A percentile compares a stretch with the other conserved stretches of the same genome.
These are phyloP conservation scores for Mucor velutinosus DNA, from an alignment of 371 early-diverging fungal species.

Conservation along the genomic window DNA sequence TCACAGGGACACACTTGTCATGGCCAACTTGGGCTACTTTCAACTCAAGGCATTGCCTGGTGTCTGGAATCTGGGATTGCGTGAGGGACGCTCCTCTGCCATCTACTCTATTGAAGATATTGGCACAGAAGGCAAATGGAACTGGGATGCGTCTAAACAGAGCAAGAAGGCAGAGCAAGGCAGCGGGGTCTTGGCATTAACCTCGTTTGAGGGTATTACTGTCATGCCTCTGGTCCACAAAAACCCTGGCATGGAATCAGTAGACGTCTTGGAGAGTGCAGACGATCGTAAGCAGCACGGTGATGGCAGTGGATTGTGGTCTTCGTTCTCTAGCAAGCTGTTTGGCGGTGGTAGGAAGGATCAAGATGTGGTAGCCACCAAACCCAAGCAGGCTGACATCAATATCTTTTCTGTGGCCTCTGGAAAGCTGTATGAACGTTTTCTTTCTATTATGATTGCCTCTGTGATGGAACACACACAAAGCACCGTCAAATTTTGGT, in stretches of 20 bases:
- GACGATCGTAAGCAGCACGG: conserved; percentile 20
- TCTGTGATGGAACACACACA: conserved; percentile 87
- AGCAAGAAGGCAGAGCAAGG: conserved; percentile 14
- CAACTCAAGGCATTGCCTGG: conserved; percentile 94
- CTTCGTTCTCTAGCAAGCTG: conserved; percentile 29
- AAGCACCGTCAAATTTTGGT: conserved; percentile 94
- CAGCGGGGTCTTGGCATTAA: conserved; percentile 55
- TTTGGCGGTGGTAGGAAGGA: conserved; percentile 20
- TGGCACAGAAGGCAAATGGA: conserved; percentile 56
- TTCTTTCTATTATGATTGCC: conserved; percentile 95
- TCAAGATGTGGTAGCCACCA: conserved; percentile 2
- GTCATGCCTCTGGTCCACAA: conserved; percentile 78
- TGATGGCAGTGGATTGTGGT: conserved; percentile 52
- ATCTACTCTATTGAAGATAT: conserved; percentile 75
- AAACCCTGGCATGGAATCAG: conserved; percentile 79
- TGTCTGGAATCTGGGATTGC: conserved; percentile 76
- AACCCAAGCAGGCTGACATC: conserved; percentile 63
- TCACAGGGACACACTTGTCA: conserved; percentile 88
- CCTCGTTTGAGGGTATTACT: conserved; percentile 82
- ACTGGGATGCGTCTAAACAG: conserved; percentile 18
- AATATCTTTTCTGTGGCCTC: conserved; percentile 97
- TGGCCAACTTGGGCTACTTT: conserved; percentile 96
- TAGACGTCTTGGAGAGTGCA: conserved; percentile 67
- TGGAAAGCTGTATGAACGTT: conserved; percentile 95
- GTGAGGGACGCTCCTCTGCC: conserved; percentile 82